These are phyloP conservation scores for Phytophthora multivora DNA, from an alignment of 352 stramenopile genomes.

Conservation along the genomic window DNA sequence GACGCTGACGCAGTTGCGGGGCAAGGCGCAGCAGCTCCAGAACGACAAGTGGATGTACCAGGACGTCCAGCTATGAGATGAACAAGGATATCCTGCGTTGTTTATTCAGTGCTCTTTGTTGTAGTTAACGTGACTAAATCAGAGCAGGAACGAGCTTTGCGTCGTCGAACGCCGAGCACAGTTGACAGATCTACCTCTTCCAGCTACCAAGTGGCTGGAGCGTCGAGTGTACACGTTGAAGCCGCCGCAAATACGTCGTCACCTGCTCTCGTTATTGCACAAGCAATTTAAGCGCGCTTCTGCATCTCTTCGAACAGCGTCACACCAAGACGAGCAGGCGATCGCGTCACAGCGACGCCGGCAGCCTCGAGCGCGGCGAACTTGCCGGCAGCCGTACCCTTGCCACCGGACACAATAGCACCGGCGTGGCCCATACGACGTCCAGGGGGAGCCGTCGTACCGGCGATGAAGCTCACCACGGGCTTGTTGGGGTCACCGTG, in stretches of 20 bases:
- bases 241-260: conserved; percentile 4
- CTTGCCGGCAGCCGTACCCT: conserved; percentile 98
- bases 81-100: conserved; percentile 10
- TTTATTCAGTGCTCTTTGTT: conserved; percentile 24
- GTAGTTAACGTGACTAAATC: conserved; percentile 43
- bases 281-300: conserved; percentile 53
- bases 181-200: conserved; percentile 12
- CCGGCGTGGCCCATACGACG: conserved; percentile 99
- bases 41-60: conserved; percentile 83
- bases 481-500: conserved; percentile 99
- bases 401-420: conserved; percentile 98
- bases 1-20: conserved; percentile 52
- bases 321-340: conserved; percentile 94
- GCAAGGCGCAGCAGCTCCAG: conserved; percentile 61
- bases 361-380: conserved; percentile 96
- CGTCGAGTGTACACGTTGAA: conserved; percentile 1
- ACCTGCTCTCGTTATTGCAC: conserved; percentile 17
- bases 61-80: conserved; percentile 53
- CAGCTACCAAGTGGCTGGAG: conserved; percentile 40
- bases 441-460: conserved; percentile 97
- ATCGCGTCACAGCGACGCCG: conserved; percentile 96
- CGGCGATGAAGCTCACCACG: conserved; percentile 99
- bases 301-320: conserved; percentile 98
- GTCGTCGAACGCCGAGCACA: conserved; percentile 3
- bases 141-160: background rate